Base-by-base conservation (phyloP, 169 alveolate genomes). In the Pseudocohnilembus persalinus region DNA sequence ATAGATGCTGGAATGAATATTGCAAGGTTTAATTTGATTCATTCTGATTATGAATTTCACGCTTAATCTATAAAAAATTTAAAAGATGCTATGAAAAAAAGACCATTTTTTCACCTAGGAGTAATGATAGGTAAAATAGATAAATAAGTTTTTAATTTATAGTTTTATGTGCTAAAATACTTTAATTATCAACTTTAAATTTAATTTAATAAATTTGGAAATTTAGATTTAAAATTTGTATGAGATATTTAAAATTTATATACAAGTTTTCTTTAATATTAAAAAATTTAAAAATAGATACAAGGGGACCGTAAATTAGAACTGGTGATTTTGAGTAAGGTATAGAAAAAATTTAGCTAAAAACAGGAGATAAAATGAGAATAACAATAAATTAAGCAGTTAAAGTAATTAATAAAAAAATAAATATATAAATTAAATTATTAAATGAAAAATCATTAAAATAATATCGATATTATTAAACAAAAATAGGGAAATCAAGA, bases 281-380 rank as follows among this genome's bases (percentile, higher is more conserved):
- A 6, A 35, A 26, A 26, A 32, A 29, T 6, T 29, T 32, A 87
- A 90, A 98, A 95, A 94, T 99, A 78, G 99, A 99, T 89, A 99
- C 99, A 29, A 98, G 98, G 90, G 99, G 99, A 0, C 99, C 99
- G 0, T 99, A 99, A 92, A 98, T 98, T 89, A 89, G 99, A 76
- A 98, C 99, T 15, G 99, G 99, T 65, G 81, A 95, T 89, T 92
- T 98, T 76, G 93, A 96, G 92, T 98, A 96, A 63, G 91, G 92
- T 94, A 88, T 94, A 94, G 83, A 95, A 97, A 25, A 94, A 97
- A 16, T 91, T 29, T 1, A 90, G 1, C 90, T 98, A 49, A 93
- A 92, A 78, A 98, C 93, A 32, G 99, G 99, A 4, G 96, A 97
- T 74, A 91, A 94, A 76, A 94, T 98, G 31, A 94, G 92, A 84